Evolutionary conservation across 2,329 filamentous ascomycete genomes (phyloP).

Genomic region (Arthroderma sp.): DNA sequence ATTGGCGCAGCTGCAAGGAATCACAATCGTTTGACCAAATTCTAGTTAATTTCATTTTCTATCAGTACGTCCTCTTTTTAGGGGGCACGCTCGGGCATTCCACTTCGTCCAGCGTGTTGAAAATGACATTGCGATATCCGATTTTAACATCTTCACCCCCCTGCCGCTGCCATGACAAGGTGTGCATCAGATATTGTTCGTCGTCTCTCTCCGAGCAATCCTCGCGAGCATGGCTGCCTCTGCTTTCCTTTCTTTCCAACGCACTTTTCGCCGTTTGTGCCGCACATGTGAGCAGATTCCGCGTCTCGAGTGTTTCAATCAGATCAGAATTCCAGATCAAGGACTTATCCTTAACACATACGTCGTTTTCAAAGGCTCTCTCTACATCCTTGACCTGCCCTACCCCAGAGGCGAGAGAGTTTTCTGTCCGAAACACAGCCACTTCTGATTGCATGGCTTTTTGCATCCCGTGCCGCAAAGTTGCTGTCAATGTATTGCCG

Average conservation of each 20-base stretch:
- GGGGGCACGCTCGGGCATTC: slow-evolving; percentile 29
- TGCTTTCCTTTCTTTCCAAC: slow-evolving; percentile 73
- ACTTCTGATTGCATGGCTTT: slow-evolving; percentile 93
- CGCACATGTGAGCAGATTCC: slow-evolving; percentile 80
- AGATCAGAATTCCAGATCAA: slow-evolving; percentile 98
- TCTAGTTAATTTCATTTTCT: not conserved
- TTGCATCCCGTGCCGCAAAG: slow-evolving; percentile 76
- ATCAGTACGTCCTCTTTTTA: slow-evolving; percentile 23
- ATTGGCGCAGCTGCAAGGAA: too few species aligned
- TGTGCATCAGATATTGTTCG: slow-evolving; percentile 34
- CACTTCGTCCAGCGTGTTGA: slow-evolving; percentile 31
- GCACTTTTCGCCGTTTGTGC: slow-evolving; percentile 67
- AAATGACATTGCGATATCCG: slow-evolving; percentile 29
- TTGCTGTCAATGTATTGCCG: slow-evolving; percentile 65
- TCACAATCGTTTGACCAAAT: too few species aligned
- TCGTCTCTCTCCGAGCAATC: slow-evolving; percentile 79
- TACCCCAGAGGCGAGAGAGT: slow-evolving; percentile 75
- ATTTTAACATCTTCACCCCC: slow-evolving; percentile 28
- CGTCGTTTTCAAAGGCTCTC: slow-evolving; percentile 51
- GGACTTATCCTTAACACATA: slow-evolving; percentile 83
- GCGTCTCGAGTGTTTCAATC: slow-evolving; percentile 76
- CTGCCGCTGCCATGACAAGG: slow-evolving; percentile 32
- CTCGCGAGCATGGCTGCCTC: slow-evolving; percentile 76
- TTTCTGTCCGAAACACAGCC: slow-evolving; percentile 78
- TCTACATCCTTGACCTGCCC: slow-evolving; percentile 70